These are phyloP conservation scores for Trametes pubescens DNA, from an alignment of 1,284 basidiomycete species.

Conservation along the genomic window DNA sequence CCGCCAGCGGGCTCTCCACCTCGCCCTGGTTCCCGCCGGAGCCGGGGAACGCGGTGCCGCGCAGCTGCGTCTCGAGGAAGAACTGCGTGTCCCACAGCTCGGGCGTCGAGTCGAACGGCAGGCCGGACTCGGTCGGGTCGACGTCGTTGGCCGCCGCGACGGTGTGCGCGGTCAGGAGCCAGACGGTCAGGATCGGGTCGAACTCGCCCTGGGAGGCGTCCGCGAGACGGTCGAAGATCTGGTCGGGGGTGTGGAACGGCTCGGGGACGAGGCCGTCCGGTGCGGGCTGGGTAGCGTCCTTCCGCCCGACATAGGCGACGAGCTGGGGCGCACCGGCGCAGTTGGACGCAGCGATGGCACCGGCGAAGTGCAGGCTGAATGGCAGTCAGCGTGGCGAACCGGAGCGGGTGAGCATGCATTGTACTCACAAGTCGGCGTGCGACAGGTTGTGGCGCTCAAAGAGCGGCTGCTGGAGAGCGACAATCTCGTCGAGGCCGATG, in stretches of 20 bases:
- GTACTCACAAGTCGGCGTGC: slow-evolving; percentile 38
- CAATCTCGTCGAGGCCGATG: slow-evolving; percentile 35
- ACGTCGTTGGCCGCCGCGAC: slow-evolving; percentile 31
- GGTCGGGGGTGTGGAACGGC: slow-evolving; percentile 37
- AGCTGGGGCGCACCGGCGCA: slow-evolving; percentile 41
- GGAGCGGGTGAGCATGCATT: not conserved
- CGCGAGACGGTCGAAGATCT: slow-evolving; percentile 29
- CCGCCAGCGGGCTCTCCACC: slow-evolving; percentile 30
- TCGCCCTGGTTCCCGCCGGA: slow-evolving; percentile 32
- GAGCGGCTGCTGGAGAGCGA: slow-evolving; percentile 35
- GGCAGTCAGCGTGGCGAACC: not conserved
- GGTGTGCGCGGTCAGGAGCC: slow-evolving; percentile 38
- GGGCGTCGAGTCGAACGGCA: slow-evolving; percentile 27
- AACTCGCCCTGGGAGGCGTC: slow-evolving; percentile 28
- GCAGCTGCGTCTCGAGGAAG: slow-evolving; percentile 27
- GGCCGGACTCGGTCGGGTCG: slow-evolving; percentile 22
- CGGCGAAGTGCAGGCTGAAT: slow-evolving; percentile 40
- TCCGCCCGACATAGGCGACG: slow-evolving; percentile 36
- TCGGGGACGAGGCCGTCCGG: slow-evolving; percentile 40
- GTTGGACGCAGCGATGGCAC: slow-evolving; percentile 34
- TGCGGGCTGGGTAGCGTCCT: slow-evolving; percentile 33
- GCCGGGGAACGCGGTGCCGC: slow-evolving; percentile 37
- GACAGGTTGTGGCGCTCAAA: slow-evolving; percentile 36
- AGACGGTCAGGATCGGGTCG: slow-evolving; percentile 37
- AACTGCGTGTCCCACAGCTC: slow-evolving; percentile 25